A percentile compares a stretch with the other conserved stretches of the same genome.
Evolutionary conservation across 2,329 filamentous ascomycete genomes (phyloP).

Genomic region (Epichloe aotearoae): DNA sequence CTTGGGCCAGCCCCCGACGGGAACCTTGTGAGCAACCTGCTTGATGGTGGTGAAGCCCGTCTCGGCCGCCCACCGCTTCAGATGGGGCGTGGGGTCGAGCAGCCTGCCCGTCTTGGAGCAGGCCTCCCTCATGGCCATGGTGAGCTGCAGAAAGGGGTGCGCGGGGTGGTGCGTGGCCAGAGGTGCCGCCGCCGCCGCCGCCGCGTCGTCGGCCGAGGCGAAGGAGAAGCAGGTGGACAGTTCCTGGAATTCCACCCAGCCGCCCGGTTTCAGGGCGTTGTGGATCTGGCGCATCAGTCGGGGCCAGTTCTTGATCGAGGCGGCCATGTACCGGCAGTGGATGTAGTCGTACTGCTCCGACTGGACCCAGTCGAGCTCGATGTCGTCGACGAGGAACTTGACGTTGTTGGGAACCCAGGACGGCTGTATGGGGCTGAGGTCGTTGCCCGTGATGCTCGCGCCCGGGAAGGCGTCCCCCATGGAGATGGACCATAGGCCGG

Average conservation of each 20-base stretch:
- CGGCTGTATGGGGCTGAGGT: slow-evolving; percentile 31
- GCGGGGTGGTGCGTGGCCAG: slow-evolving; percentile 16
- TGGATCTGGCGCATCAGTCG: slow-evolving; percentile 13
- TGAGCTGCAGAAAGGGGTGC: slow-evolving; percentile 21
- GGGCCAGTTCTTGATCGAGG: slow-evolving; percentile 20
- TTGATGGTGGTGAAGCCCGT: slow-evolving; percentile 24
- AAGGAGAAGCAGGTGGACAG: slow-evolving; percentile 20
- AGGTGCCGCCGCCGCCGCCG: slow-evolving; percentile 7
- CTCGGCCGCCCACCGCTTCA: slow-evolving; percentile 16
- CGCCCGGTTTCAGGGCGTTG: slow-evolving; percentile 29
- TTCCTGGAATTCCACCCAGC: slow-evolving; percentile 34
- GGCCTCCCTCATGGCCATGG: slow-evolving; percentile 11
- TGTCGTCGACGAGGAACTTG: slow-evolving; percentile 45
- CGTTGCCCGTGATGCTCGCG: slow-evolving; percentile 24
- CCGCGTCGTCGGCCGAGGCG: slow-evolving; percentile 22
- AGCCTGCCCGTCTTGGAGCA: slow-evolving; percentile 17
- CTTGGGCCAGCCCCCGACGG: slow-evolving; percentile 26
- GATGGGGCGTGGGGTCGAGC: slow-evolving; percentile 16
- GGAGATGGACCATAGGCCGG: slow-evolving; percentile 34
- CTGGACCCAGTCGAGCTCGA: slow-evolving; percentile 39
- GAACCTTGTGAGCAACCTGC: slow-evolving; percentile 20
- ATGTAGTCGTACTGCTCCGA: slow-evolving; percentile 19
- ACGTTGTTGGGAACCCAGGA: slow-evolving; percentile 42
- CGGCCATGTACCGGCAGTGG: slow-evolving; percentile 22
- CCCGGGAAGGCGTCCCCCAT: slow-evolving; percentile 24